Conservation (phyloP, 2,329 filamentous ascomycete genomes). For the Phyllosticta paracitricarpa region DNA sequence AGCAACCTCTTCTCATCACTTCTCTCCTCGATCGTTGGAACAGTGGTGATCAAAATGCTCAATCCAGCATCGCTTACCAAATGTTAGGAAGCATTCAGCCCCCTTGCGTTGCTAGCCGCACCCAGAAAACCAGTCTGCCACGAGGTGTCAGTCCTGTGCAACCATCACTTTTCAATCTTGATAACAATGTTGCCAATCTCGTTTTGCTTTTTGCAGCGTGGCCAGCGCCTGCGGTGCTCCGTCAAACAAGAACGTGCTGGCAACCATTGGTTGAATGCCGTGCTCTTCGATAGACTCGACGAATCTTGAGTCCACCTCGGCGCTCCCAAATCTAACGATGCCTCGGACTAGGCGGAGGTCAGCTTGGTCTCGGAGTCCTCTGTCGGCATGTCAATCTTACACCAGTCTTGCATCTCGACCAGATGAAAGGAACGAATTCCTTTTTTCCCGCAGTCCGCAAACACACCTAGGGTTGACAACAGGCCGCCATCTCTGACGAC, state of each 20-base stretch:
- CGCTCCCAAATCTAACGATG: slow-evolving; percentile 12
- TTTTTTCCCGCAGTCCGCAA: slow-evolving; percentile 13
- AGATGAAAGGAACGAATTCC: slow-evolving; percentile 13
- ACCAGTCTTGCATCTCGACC: slow-evolving; percentile 16
- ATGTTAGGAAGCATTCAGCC: not conserved
- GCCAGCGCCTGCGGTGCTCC: slow-evolving; percentile 16
- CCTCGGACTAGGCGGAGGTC: not conserved
- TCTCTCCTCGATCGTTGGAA: not conserved
- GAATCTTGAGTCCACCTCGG: slow-evolving; percentile 15
- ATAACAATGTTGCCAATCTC: slow-evolving; percentile 19
- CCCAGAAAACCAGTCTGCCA: not conserved
- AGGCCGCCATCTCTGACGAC: slow-evolving; percentile 36
- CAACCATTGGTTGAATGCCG: slow-evolving; percentile 16
- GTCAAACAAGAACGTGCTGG: slow-evolving; percentile 15
- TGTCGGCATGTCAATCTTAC: not conserved
- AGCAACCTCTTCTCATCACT: not conserved
- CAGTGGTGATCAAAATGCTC: not conserved
- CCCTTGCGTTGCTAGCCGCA: not conserved
- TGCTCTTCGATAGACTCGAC: slow-evolving; percentile 15
- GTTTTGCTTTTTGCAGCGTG: slow-evolving; percentile 13
- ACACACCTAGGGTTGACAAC: slow-evolving; percentile 37
- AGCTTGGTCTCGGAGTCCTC: not conserved
- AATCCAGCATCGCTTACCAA: not conserved
- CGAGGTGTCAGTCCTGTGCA: not conserved
- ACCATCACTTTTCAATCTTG: slow-evolving; percentile 7